Base-by-base conservation (phyloP, 1,284 basidiomycete genomes). In the Uromyces viciae-fabae region DNA sequence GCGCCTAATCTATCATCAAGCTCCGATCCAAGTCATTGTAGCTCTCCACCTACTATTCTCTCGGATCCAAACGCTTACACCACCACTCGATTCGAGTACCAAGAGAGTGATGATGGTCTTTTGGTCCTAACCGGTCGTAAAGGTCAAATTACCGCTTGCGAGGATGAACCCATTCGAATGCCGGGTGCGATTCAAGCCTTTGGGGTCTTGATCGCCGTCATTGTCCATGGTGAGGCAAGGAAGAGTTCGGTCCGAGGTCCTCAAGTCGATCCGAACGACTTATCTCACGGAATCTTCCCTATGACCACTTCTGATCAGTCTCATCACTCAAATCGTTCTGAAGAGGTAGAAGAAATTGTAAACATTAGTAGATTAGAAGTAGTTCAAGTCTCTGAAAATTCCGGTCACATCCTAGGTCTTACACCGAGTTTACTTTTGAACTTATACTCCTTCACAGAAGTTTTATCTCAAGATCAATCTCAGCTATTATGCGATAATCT, bases 201-300 rank as follows among this genome's bases (percentile, higher is more conserved):
- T 84, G 94, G 93, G 11, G 91, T 94, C 0, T 88, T 95, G 22
- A 89, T 95, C 71, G 92, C 90, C 0, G 87, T 94, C 0, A 90
- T 92, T 82, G 90, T 90, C 92, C 1, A 87, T 87, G 2, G 91
- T 89, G 11, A 88, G 88, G 9, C 86, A 94, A 40, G 83, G 89
- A 1, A 92, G 95, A 22, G 89, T 91, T 14, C 94, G 94, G 42
- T 84, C 92, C 92, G 0, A 95, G 93, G 17, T 93, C 94, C 88
- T 92, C 92, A 84, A 83, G 88, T 84, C 0, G 25, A 40, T 49
- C 33, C 80, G 36, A 54, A 82, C 33, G 68, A 71, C 25, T 25
- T 43, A 11, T 8, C 43, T 14, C n/a, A 71, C 36, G 46, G 43
- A 3, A 46, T 71, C n/a, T 38, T 49, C 14, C 64, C 56, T 1